Conservation (phyloP, 495 filamentous ascomycete genomes). For the Tuber microsphaerosporum region DNA sequence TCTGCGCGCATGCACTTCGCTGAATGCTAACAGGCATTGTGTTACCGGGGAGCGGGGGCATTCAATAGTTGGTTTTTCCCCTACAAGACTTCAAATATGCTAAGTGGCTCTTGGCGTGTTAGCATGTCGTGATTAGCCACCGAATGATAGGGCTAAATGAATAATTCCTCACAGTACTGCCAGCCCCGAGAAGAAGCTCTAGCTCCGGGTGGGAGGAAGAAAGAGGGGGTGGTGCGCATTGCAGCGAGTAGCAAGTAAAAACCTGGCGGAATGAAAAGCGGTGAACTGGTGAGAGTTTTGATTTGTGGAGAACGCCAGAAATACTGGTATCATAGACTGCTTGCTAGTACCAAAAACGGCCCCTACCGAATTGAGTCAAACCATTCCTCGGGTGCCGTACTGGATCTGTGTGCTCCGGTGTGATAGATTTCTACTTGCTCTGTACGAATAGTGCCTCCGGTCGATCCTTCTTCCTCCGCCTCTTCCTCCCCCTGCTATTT, state of each 20-base stretch:
- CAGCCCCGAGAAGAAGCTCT: not conserved
- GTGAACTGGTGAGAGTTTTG: not conserved
- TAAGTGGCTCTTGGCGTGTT: not conserved
- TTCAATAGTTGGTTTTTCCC: not conserved
- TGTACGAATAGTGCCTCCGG: not conserved
- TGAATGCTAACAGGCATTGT: not conserved
- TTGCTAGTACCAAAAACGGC: not conserved
- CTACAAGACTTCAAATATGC: not conserved
- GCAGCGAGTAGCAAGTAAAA: constrained; percentile 1
- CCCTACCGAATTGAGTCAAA: not conserved
- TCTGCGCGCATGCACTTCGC: not conserved
- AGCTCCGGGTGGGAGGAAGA: not conserved
- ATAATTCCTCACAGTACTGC: not conserved
- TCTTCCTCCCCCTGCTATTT: too few relatives aligned
- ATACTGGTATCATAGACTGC: not conserved
- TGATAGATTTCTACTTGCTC: not conserved
- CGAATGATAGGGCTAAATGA: not conserved
- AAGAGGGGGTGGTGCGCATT: not conserved
- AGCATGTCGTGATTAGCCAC: not conserved
- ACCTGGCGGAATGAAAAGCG: constrained; percentile 1
- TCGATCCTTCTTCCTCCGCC: not conserved
- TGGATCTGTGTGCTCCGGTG: not conserved
- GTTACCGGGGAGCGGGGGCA: not conserved
- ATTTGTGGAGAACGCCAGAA: not conserved
- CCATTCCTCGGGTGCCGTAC: not conserved